These are phyloP conservation scores for Cladosporium sp. DNA, from an alignment of 2,329 filamentous ascomycete genomes.

Conservation along the genomic window DNA sequence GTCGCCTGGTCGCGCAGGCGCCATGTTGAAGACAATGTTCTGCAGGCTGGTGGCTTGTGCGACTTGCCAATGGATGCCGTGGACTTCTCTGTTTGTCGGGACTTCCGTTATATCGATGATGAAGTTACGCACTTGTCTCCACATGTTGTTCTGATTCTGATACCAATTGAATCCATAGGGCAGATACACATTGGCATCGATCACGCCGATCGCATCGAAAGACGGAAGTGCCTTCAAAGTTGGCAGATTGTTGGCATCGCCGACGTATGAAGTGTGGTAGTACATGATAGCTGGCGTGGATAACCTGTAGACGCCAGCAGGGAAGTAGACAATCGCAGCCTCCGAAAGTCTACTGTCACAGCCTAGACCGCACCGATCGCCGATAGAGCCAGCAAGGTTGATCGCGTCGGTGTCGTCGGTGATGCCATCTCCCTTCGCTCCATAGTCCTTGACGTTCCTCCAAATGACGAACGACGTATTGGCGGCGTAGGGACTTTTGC, in stretches of 20 bases:
- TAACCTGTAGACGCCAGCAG: conserved; percentile 76
- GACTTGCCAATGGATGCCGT: conserved; percentile 62
- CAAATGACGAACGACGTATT: conserved; percentile 39
- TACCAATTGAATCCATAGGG: conserved; percentile 28
- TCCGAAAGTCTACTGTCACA: conserved; percentile 78
- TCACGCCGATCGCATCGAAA: conserved; percentile 29
- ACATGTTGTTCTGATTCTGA: conserved; percentile 42
- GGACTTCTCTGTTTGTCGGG: conserved; percentile 19
- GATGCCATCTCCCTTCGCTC: conserved; percentile 50
- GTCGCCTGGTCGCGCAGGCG: conserved; percentile 14
- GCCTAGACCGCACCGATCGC: conserved; percentile 24
- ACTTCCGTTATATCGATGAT: conserved; percentile 44
- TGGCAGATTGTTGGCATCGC: conserved; percentile 67
- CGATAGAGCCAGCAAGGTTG: conserved; percentile 28
- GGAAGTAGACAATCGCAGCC: conserved; percentile 87
- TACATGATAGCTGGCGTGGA: conserved; percentile 72
- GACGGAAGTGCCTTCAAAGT: conserved; percentile 40
- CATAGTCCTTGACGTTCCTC: conserved; percentile 43
- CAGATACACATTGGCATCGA: conserved; percentile 31
- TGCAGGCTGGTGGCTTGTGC: conserved; percentile 57
- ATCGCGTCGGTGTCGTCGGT: conserved; percentile 72
- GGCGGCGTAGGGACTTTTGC: conserved; percentile 32
- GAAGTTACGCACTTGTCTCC: conserved; percentile 53
- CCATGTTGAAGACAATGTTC: conserved; percentile 52
- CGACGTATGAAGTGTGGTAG: conserved; percentile 92